Base-by-base conservation (phyloP, 2,329 filamentous ascomycete species). In the Colletotrichum cereale region DNA sequence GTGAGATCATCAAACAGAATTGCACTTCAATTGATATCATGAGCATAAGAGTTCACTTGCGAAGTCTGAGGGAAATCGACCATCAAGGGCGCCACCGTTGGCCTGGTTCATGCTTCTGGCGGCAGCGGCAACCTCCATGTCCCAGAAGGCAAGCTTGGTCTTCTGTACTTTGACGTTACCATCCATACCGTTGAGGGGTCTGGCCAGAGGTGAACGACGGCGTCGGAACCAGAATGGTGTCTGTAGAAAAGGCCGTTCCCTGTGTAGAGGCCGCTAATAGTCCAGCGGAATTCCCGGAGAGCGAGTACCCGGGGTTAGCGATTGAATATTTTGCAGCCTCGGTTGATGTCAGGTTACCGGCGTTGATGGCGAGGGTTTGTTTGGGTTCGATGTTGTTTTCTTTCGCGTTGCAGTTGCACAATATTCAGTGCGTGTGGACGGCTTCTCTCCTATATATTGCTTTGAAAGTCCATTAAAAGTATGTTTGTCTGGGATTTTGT, bases 231-330 rank as follows among this genome's bases (percentile, higher is more conserved):
- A 52, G 65, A 44, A 1, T 69, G 72, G 57, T 73, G 55, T 44
- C 72, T 70, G 72, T 73, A 73, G 66, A 73, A 73, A 70, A 66
- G 73, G 29, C 72, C 72, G 2, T 44, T 67, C 29, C 62, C 65
- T 16, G 61, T 48, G 66, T 66, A 70, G 0, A 67, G 62, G 8
- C 44, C 68, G 47, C 36, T 57, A 3, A 73, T 47, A 34, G 16
- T 38, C 72, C 72, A 73, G 61, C 72, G 69, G 53, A 69, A 34
- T 53, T 53, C 56, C 69, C 61, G 62, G 50, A 56, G 38, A 73
- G 72, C 57, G 70, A 61, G 55, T 44, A 73, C 62, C 73, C 70
- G 66, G 73, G 72, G 12, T 70, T 47, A 24, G 70, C 70, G 47
- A 73, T 40, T 44, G 73, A 38, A 40, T 62, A 57, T 66, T 69